Evolutionary conservation across 345 rosid genomes (phyloP).

Genomic region (Barbarea vulgaris): DNA sequence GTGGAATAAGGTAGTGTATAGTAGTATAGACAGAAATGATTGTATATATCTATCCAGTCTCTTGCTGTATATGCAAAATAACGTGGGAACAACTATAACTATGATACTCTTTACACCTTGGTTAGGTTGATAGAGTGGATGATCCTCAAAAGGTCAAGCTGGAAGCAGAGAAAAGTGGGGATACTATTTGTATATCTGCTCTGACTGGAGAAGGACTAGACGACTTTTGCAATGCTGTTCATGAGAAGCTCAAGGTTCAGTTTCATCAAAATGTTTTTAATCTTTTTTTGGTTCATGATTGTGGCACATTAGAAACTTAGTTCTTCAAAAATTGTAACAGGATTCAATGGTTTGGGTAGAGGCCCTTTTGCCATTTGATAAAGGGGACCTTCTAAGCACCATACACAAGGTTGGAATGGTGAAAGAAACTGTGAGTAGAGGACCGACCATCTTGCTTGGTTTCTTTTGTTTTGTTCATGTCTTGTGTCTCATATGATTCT

Average conservation of each 20-base stretch:
- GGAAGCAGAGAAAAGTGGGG: conserved; percentile 67
- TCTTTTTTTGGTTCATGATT: conserved; percentile 6
- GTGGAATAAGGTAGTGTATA: conserved; percentile 81
- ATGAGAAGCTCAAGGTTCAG: conserved; percentile 78
- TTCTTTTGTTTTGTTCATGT: background rate
- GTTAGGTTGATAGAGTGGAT: conserved; percentile 75
- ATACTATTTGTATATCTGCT: conserved; percentile 83
- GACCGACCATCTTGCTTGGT: conserved; percentile 17
- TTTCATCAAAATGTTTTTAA: conserved; percentile 14
- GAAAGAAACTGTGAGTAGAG: conserved; percentile 73
- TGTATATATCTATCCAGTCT: background rate
- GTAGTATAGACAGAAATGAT: conserved; percentile 1
- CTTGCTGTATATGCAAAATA: conserved; percentile 1
- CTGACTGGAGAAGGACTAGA: conserved; percentile 74
- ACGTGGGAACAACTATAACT: background rate
- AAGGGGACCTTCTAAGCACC: conserved; percentile 87
- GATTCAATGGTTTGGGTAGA: conserved; percentile 98
- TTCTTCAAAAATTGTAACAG: conserved; percentile 41
- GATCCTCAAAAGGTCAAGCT: conserved; percentile 63
- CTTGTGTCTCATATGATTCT: conserved; percentile 12
- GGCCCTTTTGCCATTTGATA: conserved; percentile 86
- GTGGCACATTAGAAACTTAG: background rate
- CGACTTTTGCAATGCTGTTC: conserved; percentile 80
- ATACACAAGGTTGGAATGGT: conserved; percentile 93
- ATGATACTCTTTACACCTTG: conserved; percentile 24